A percentile compares a stretch with the other conserved stretches of the same genome.
Evolutionary conservation across 163 green algal genomes (phyloP).

Genomic region (Scenedesmus sp.): DNA sequence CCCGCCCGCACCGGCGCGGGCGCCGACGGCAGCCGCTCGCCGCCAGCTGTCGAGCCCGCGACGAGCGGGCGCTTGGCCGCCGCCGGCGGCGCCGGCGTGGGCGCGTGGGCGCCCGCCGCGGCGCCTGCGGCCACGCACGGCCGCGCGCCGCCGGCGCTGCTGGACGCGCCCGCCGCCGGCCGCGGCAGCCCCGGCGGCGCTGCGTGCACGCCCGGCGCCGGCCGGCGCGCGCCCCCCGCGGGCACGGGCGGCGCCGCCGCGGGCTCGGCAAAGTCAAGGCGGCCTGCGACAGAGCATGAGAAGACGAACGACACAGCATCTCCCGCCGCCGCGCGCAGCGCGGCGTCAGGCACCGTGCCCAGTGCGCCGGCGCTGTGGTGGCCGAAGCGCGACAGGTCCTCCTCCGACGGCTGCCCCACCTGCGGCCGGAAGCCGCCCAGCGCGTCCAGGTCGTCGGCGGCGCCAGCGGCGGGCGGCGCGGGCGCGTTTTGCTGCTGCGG

Average conservation of each 20-base stretch:
- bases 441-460: not conserved
- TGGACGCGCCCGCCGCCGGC: not conserved
- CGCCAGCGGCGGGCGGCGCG: not conserved
- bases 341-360: constrained; percentile 78
- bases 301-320: constrained; percentile 91
- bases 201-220: too few relatives aligned
- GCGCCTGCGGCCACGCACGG: too few relatives aligned
- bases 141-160: too few relatives aligned
- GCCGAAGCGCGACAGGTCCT: constrained; percentile 88
- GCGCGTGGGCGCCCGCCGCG: too few relatives aligned
- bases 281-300: constrained; percentile 71
- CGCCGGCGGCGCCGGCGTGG: too few relatives aligned
- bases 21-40: too few relatives aligned
- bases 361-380: constrained; percentile 75
- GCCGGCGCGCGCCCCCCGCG: too few relatives aligned
- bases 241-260: too few relatives aligned
- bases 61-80: too few relatives aligned
- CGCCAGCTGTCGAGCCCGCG: too few relatives aligned
- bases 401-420: constrained; percentile 80
- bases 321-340: constrained; percentile 50
- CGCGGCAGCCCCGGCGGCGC: constrained; percentile 3
- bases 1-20: too few relatives aligned
- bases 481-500: not conserved
- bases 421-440: constrained; percentile 53
- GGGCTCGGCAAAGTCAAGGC: not conserved